Evolutionary conservation across 116 monocot genomes (phyloP).

Genomic region (Cymodocea nodosa): DNA sequence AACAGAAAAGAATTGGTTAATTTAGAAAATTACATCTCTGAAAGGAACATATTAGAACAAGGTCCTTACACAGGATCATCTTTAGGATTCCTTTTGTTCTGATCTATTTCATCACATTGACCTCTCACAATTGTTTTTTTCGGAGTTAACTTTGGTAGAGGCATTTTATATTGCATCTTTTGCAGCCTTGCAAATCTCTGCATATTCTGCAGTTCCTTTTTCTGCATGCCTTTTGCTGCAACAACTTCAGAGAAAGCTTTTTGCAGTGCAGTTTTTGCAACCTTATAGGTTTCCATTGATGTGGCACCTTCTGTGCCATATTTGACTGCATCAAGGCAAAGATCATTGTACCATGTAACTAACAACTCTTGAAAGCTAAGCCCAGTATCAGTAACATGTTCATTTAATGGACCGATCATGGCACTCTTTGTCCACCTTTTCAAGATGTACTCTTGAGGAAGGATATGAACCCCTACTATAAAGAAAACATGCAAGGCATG

Average conservation of each 20-base stretch:
- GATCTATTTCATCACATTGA: conserved; percentile 14
- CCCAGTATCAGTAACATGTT: conserved; percentile 4
- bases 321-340: conserved; percentile 22
- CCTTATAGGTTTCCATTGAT: conserved; percentile 18
- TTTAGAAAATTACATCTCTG: not conserved
- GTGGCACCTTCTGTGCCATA: conserved; percentile 25
- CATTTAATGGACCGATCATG: conserved; percentile 4
- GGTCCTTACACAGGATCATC: conserved; percentile 10
- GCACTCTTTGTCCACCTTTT: conserved; percentile 24
- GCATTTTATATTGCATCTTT: conserved; percentile 48
- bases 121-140: conserved; percentile 20
- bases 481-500: conserved; percentile 23
- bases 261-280: conserved; percentile 23
- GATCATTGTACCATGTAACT: conserved; percentile 24
- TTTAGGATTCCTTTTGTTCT: conserved; percentile 3
- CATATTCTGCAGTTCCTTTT: conserved; percentile 28
- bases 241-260: conserved; percentile 31
- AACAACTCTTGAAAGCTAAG: conserved; percentile 14
- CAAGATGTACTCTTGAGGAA: conserved; percentile 21
- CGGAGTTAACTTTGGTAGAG: conserved; percentile 37
- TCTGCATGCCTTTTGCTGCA: conserved; percentile 21
- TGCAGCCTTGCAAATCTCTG: conserved; percentile 28
- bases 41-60: not conserved
- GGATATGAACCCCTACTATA: conserved; percentile 15
- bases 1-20: not conserved